Evolutionary conservation across 192 early-diverging fungal species (phyloP), one percentile per base, ranked within the genome.

Genomic region (Mortierella hygrophila): DNA sequence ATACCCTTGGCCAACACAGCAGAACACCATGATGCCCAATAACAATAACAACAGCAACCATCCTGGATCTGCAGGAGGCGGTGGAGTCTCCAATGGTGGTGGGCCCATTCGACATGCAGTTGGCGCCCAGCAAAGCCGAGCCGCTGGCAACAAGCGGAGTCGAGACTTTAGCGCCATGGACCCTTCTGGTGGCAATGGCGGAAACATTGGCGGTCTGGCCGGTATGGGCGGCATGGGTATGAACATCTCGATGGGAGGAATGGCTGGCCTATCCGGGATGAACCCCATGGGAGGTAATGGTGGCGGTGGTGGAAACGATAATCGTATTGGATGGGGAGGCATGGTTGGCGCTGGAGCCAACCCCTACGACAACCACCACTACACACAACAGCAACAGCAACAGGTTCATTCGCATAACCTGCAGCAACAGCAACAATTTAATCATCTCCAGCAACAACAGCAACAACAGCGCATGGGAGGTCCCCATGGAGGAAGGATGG

Each of bases 131-230:
- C 83, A 85, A n/a, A 75, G 49, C 54, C 83, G 83, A 40, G 78
- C 82, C 3, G 76, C 63, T 7, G 70, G 35, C 55, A 85, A 85
- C 26, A 79, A 85, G 55, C 73, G 83, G 32, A 80, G 83, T 72
- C 83, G 83, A 6, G 83, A 85, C 41, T 85, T 80, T 49, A 75
- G 83, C 21, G 40, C 55, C 8, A 72, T 85, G 76, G 82, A 84
- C 6, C 49, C 74, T 18, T 41, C 32, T 26, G 23, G 69, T 23
- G 71, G 54, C 9, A 77, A 11, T 54, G 35, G 29, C 47, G 72
- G 76, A 26, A 32, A 63, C 20, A 63, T 40, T 63, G 74, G 68
- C 47, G 46, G 32, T n/a, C 20, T 44, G 26, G 16, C 74, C 5
- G 54, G 38, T 5, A 41, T 57, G 21, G 8, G 32, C 8, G 16